Evolutionary conservation across 1,139 yeast genomes (phyloP), one percentile per base, ranked within the genome.

Genomic region (Candida pseudocylindracea): DNA sequence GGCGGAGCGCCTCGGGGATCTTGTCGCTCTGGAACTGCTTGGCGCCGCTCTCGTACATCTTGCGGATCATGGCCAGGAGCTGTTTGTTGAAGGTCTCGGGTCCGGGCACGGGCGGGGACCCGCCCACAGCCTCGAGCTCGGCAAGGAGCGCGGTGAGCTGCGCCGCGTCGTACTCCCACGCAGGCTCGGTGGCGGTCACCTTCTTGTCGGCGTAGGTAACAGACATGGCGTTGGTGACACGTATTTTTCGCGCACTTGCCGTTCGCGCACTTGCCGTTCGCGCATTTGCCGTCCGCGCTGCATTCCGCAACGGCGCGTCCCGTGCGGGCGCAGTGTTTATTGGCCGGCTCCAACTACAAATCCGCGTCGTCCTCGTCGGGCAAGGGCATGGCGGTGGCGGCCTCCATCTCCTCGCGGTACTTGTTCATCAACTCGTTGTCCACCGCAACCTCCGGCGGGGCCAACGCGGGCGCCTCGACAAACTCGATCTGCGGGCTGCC

Each of bases 281-380:
- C n/a, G n/a, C n/a, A n/a, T n/a, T n/a, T n/a, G n/a, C n/a, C n/a
- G n/a, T n/a, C n/a, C n/a, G n/a, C 6, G 20, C 20, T 15, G 20
- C 20, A 15, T 15, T 15, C 20, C 20, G 6, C 20, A 15, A n/a
- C n/a, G n/a, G n/a, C n/a, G n/a, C n/a, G n/a, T n/a, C n/a, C n/a
- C n/a, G n/a, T n/a, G n/a, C n/a, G n/a, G n/a, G n/a, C n/a, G n/a
- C n/a, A n/a, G n/a, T n/a, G n/a, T n/a, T n/a, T n/a, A n/a, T n/a
- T n/a, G n/a, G n/a, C n/a, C n/a, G n/a, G n/a, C n/a, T n/a, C n/a
- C n/a, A 11, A 10, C 65, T 80, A 85, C 65, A 85, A 76, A 60
- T 85, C 96, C 53, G 95, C 96, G 55, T 91, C 98, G 57, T 91
- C 99, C 65, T 91, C 98, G 64, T 91, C 98, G 45, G 99, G 99